Evolutionary conservation across 768 basidiomycete genomes (phyloP).

Genomic region (Mycena latifolia): DNA sequence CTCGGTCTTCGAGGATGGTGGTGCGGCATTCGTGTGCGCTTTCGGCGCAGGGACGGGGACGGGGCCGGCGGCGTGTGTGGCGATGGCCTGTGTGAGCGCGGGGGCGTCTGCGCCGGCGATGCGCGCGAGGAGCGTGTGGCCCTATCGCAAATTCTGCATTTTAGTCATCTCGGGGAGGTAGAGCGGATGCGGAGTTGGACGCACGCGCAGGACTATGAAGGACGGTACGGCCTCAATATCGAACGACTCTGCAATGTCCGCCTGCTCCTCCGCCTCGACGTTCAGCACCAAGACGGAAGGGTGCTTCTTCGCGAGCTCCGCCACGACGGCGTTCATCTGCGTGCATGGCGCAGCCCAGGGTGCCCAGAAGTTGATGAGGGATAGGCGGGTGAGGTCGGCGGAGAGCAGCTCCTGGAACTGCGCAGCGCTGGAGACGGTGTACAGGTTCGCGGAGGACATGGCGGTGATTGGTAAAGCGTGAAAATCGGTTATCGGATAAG

Average conservation of each 20-base stretch:
- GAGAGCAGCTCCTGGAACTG: conserved; percentile 84
- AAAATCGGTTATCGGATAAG: conserved; percentile 1
- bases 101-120: conserved; percentile 85
- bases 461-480: neutral
- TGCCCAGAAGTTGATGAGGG: conserved; percentile 95
- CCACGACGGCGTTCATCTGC: conserved; percentile 86
- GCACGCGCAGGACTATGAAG: conserved; percentile 84
- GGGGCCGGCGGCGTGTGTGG: conserved; percentile 62
- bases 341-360: conserved; percentile 93
- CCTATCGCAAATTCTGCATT: neutral
- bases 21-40: conserved; percentile 45
- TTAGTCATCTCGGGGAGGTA: neutral
- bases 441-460: conserved; percentile 21
- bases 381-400: conserved; percentile 81
- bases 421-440: conserved; percentile 66
- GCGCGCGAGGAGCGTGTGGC: conserved; percentile 71
- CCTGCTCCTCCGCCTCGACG: conserved; percentile 86
- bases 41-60: conserved; percentile 55
- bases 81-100: conserved; percentile 70
- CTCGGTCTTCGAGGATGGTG: neutral
- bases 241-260: conserved; percentile 93
- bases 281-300: conserved; percentile 77
- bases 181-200: conserved; percentile 40
- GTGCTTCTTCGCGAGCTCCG: conserved; percentile 81
- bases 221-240: conserved; percentile 91